These are phyloP conservation scores for Neurospora sp. DNA, from an alignment of 2,329 filamentous ascomycete species.

Conservation along the genomic window DNA sequence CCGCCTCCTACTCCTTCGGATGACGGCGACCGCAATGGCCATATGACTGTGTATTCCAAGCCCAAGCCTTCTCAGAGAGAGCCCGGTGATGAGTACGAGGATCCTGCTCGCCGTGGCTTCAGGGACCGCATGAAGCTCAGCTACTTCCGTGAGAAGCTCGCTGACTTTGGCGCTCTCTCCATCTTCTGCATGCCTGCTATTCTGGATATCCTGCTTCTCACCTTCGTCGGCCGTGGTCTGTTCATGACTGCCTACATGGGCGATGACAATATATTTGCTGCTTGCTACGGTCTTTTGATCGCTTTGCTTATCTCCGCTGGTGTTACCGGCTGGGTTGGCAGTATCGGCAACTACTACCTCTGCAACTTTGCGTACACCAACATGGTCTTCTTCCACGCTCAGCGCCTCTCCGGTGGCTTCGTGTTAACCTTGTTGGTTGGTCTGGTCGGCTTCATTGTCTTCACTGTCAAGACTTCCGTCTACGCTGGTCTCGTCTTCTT, in stretches of 20 bases:
- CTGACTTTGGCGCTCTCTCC: slow-evolving; percentile 44
- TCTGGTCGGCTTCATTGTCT: slow-evolving; percentile 38
- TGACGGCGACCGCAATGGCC: slow-evolving; percentile 9
- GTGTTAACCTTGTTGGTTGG: slow-evolving; percentile 26
- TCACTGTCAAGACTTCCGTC: slow-evolving; percentile 33
- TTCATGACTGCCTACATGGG: slow-evolving; percentile 51
- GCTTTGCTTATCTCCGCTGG: slow-evolving; percentile 49
- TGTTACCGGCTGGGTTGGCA: slow-evolving; percentile 53
- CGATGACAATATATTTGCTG: slow-evolving; percentile 40
- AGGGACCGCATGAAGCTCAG: slow-evolving; percentile 10
- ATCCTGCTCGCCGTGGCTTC: slow-evolving; percentile 12
- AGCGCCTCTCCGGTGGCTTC: slow-evolving; percentile 38
- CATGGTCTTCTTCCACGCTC: slow-evolving; percentile 32
- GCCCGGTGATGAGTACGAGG: slow-evolving; percentile 11
- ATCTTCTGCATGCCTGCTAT: slow-evolving; percentile 54
- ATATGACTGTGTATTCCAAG: slow-evolving; percentile 27
- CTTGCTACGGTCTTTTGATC: slow-evolving; percentile 44
- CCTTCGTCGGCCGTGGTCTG: slow-evolving; percentile 47
- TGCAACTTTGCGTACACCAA: slow-evolving; percentile 28
- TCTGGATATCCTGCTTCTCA: slow-evolving; percentile 49
- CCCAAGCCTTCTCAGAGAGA: slow-evolving; percentile 13
- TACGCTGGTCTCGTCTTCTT: slow-evolving; percentile 44
- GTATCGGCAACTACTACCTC: slow-evolving; percentile 52
- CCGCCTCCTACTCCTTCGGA: slow-evolving; percentile 19
- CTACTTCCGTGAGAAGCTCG: slow-evolving; percentile 21